These are phyloP conservation scores for Cyberlindnera sargentensis DNA, from an alignment of 805 yeast genomes.

Conservation along the genomic window DNA sequence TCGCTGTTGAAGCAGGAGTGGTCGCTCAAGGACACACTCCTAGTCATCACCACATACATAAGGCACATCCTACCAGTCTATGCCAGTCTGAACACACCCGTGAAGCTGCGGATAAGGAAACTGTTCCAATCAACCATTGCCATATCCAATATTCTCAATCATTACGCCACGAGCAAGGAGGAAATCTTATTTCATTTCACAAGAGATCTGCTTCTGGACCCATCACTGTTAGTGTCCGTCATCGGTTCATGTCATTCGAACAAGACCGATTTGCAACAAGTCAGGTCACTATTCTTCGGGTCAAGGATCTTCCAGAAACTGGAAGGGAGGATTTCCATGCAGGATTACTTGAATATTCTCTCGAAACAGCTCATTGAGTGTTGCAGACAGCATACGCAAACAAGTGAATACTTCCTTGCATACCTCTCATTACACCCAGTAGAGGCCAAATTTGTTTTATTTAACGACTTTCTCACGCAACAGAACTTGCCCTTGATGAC, in stretches of 20 bases:
- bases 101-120: constrained; percentile 11
- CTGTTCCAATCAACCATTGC: constrained; percentile 14
- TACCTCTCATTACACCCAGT: constrained; percentile 21
- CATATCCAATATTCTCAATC: constrained; percentile 15
- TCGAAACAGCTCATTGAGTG: constrained; percentile 14
- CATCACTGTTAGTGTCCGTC: constrained; percentile 5
- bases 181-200: constrained; percentile 15
- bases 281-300: constrained; percentile 20
- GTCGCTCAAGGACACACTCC: constrained; percentile 6
- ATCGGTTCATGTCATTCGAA: constrained; percentile 6
- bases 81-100: constrained; percentile 9
- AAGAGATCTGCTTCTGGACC: constrained; percentile 17
- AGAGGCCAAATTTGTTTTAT: constrained; percentile 13
- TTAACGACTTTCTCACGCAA: constrained; percentile 10
- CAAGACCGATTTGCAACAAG: constrained; percentile 9
- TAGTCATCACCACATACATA: constrained; percentile 14
- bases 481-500: constrained; percentile 4
- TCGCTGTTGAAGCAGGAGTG: constrained; percentile 2
- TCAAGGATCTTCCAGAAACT: constrained; percentile 19
- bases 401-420: constrained; percentile 11
- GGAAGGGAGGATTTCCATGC: constrained; percentile 16
- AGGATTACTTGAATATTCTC: constrained; percentile 10
- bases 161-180: constrained; percentile 18
- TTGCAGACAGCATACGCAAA: neutral
- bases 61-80: constrained; percentile 19